These are phyloP conservation scores for Teratosphaeria destructans DNA, from an alignment of 2,329 filamentous ascomycete genomes.

Conservation along the genomic window DNA sequence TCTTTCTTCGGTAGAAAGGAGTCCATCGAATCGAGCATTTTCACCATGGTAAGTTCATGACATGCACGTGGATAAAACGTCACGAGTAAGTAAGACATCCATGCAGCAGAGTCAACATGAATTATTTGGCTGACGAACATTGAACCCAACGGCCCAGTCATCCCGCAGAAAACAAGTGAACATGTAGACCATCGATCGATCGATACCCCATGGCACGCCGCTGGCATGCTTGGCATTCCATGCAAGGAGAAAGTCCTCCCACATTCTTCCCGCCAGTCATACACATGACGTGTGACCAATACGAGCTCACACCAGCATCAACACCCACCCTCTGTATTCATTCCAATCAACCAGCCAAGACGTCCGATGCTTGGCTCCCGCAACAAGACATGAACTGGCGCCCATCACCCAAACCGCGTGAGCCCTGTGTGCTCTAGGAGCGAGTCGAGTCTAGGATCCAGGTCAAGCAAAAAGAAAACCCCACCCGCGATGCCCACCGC, in stretches of 20 bases:
- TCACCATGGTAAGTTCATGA: too few species aligned
- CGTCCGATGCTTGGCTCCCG: background rate
- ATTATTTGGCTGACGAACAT: too few species aligned
- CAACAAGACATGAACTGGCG: background rate
- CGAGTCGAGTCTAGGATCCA: background rate
- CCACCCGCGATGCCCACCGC: background rate
- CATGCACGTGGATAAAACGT: too few species aligned
- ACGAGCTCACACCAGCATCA: background rate
- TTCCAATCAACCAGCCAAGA: background rate
- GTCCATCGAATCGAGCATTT: too few species aligned
- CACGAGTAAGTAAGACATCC: too few species aligned
- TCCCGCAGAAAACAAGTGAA: too few species aligned
- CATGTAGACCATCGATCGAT: background rate
- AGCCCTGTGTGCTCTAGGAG: background rate
- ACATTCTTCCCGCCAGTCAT: background rate
- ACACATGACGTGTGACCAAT: background rate
- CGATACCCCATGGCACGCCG: background rate
- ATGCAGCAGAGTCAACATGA: too few species aligned
- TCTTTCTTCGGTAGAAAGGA: too few species aligned
- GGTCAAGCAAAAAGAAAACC: background rate
- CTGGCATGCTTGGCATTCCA: background rate
- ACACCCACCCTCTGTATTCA: background rate
- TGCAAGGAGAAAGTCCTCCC: background rate
- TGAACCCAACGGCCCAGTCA: too few species aligned
- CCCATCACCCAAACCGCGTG: background rate